Evolutionary conservation across 1,284 basidiomycete species (phyloP), one percentile per base, ranked within the genome.

Genomic region (Psilocybe mexicana): DNA sequence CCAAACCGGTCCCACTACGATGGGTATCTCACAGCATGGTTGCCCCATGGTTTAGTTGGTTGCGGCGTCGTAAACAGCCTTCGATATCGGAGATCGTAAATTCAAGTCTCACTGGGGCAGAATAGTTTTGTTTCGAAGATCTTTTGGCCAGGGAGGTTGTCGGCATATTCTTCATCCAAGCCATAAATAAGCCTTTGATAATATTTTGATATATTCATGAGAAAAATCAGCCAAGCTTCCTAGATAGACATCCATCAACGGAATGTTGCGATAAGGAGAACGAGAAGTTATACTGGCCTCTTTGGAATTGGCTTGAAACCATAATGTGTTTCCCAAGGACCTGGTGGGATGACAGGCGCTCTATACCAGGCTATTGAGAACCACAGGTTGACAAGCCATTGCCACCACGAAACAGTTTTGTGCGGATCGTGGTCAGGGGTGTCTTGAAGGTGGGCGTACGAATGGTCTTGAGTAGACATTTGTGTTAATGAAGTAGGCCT

Each of bases 71-170:
- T 18, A 18, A 18, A 18, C 18, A 18, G 18, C 18, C 18, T 18
- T 18, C 18, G 18, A 18, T 54, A 62, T 63, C 62, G 62, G 61
- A 64, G 61, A 61, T 64, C 61, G 57, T 59, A 61, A 64, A 61
- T 62, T 64, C 61, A 35, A 64, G 44, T 48, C 61, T 64, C 61
- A 59, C 61, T 59, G 63, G 63, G 59, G 55, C 63, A 64, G 63
- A 38, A 44, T 51, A 23, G 14, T 59, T 57, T 56, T 60, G 35
- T 45, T 59, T 25, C 26, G 11, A 14, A n/a, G 18, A 7, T 10
- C 6, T 10, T 23, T 14, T 8, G 11, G 14, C 6, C 12, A 5
- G 6, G 40, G 11, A 43, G 23, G 23, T 4, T n/a, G 23, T n/a
- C 12, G 23, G 23, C 5, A 43, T n/a, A 43, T 23, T 26, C 6